Base-by-base conservation (phyloP, 1,284 basidiomycete genomes). In the Tremellales sp. region DNA sequence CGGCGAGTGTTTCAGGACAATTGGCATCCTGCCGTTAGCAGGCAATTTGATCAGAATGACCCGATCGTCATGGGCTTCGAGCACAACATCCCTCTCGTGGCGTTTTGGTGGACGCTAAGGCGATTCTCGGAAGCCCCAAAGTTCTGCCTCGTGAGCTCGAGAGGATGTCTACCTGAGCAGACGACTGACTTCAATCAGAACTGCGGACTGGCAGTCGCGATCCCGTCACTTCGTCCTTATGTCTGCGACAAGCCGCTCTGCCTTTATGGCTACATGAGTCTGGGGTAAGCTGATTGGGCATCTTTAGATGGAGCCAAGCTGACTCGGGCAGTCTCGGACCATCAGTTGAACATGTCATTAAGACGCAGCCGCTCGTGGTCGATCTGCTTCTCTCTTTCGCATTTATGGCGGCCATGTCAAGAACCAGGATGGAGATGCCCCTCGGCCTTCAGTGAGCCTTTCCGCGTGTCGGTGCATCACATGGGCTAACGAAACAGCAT, bases 341-440 rank as follows among this genome's bases (percentile, higher is more conserved):
- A 12, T 58, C 62, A 4, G 45, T 64, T 25, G 58, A 61, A 27
- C 56, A 61, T 42, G 52, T 46, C 12, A 64, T 64, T 37, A 40
- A 46, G 15, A 58, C 53, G 0, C 56, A 64, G 19, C 58, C 62
- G 13, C 49, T 42, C 0, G 60, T 61, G 5, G 62, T 64, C 19
- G 62, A 64, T 33, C 21, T 64, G 4, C 51, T 64, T 1, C 39
- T 64, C 12, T 56, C 56, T 6, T 58, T 61, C 27, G 60, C 62
- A 11, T 50, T 61, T 36, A 45, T 45, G 17, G 55, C 60, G 11
- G 57, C 57, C 2, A 41, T 27, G n/a, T 41, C 53, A 21, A 22
- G 25, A 3, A 56, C 57, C 2, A 51, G 60, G 24, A 61, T 61
- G 61, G 52, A 53, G 23, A 24, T 64, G 10, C 56, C 62, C 29